These are phyloP conservation scores for Cladophialophora yegresii DNA, from an alignment of 2,329 filamentous ascomycete genomes.

Conservation along the genomic window DNA sequence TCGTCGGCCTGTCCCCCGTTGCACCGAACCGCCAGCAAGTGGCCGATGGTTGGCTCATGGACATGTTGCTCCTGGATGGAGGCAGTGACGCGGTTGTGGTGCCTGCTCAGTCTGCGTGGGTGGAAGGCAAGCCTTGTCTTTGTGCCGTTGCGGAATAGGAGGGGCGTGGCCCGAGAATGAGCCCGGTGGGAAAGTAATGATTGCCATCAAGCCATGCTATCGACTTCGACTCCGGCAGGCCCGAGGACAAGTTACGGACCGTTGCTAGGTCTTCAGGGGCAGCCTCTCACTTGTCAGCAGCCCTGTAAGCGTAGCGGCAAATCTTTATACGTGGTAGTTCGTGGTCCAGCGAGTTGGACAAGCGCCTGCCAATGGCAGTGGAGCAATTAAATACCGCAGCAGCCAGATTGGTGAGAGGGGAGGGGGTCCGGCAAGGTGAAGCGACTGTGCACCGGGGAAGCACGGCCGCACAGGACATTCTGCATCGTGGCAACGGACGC, in stretches of 20 bases:
- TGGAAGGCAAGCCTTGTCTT: not conserved
- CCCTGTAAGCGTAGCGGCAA: not conserved
- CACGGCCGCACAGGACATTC: not conserved
- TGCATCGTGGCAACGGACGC: not conserved
- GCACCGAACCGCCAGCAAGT: slow-evolving; percentile 1
- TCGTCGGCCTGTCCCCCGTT: slow-evolving; percentile 6
- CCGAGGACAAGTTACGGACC: not conserved
- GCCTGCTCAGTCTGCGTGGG: not conserved
- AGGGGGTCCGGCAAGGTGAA: not conserved
- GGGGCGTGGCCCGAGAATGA: too few relatives aligned
- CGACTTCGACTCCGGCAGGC: not conserved
- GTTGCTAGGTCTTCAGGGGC: not conserved
- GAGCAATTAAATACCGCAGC: not conserved
- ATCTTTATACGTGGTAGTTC: not conserved
- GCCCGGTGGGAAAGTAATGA: not conserved
- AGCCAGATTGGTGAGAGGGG: not conserved
- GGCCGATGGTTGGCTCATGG: not conserved
- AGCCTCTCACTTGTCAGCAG: not conserved
- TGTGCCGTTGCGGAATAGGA: not conserved
- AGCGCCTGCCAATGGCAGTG: not conserved
- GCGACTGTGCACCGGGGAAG: not conserved
- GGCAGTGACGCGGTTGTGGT: not conserved
- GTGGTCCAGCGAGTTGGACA: not conserved
- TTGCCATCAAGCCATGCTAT: not conserved
- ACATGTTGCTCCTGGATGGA: not conserved